phyloP scores from a whole-genome alignment of 108 stramenopile genomes.

The Pseudonitzschia delicatissima region DNA sequence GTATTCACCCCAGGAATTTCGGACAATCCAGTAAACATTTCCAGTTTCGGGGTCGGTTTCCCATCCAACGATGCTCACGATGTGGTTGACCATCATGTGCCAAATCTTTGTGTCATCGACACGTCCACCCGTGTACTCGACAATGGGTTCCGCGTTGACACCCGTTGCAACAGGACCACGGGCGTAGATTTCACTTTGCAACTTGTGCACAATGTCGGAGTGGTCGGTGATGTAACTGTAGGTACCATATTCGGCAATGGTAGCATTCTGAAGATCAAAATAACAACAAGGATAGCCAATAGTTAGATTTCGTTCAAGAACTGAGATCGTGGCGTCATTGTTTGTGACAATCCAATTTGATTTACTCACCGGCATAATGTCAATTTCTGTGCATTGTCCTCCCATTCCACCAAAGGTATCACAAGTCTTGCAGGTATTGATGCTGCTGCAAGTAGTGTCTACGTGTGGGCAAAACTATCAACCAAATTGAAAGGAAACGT shows the following conservation, averaged over 20 bases:
- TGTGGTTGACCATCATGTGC: conserved; percentile 55
- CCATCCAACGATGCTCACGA: conserved; percentile 88
- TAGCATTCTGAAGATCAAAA: conserved; percentile 47
- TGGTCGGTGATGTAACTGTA: conserved; percentile 51
- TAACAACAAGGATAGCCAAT: neutral
- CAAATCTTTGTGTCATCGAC: conserved; percentile 46
- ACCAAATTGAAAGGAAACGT: neutral
- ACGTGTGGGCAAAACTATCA: conserved; percentile 62
- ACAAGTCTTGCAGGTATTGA: conserved; percentile 79
- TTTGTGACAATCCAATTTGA: conserved; percentile 9
- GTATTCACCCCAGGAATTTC: conserved; percentile 73
- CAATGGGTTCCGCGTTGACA: conserved; percentile 63
- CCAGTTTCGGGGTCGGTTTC: conserved; percentile 43
- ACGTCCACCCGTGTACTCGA: conserved; percentile 70
- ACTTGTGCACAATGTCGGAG: conserved; percentile 49
- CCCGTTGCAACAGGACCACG: conserved; percentile 73
- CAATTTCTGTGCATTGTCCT: conserved; percentile 51
- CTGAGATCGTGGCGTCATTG: conserved; percentile 35
- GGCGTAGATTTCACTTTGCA: conserved; percentile 91
- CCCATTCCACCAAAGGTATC: conserved; percentile 41
- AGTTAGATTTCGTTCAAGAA: neutral
- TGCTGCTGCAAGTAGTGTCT: conserved; percentile 65
- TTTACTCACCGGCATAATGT: conserved; percentile 14
- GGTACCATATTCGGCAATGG: conserved; percentile 88
- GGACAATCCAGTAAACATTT: conserved; percentile 83